Evolutionary conservation across 2,329 filamentous ascomycete species (phyloP), one percentile per base, ranked within the genome.

Genomic region (Rhynchosporium agropyri): DNA sequence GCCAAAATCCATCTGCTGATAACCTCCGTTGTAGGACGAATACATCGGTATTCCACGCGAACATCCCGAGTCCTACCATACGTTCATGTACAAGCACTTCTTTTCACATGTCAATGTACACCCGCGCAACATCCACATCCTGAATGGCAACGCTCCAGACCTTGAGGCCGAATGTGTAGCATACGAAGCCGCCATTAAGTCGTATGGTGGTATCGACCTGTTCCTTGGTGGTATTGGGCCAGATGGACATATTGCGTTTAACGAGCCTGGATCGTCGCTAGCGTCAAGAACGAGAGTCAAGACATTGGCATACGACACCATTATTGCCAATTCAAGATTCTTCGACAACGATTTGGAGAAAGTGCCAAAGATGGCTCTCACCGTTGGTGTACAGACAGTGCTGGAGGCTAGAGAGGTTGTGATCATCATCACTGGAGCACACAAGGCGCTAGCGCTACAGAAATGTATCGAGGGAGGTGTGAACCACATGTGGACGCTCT

Each of bases 31-130:
- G 20, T 68, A 89, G 87, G 91, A 96, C 77, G 91, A 96, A 78
- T 96, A 96, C 73, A 90, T 95, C 68, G 90, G 89, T 62, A 84
- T 96, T 66, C 88, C 91, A 40, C 86, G 90, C 72, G 90, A 93
- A 71, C 90, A 96, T 75, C 87, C 90, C 12, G 88, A 95, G 76
- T 92, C 88, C 72, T 96, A 96, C 78, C 91, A 96, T 79, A 90
- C 88, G 68, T 96, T 95, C 80, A 95, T 96, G 91, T 96, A 92
- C 84, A 91, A 90, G 77, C 84, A 95, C 78, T 92, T 96, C 81
- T 96, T 96, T 81, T 91, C 89, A 49, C 91, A 86, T 70, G 88
- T 95, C 70, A 90, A 96, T 73, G 88, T 95, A 70, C 84, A 87
- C 68, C 91, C 91, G 4, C 83, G 84, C 72, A 93, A 94, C 75